Percentiles rank a stretch among this genome's conserved stretches.
Evolutionary conservation across 768 basidiomycete species (phyloP).

Genomic region (Collybiopsis confluens): DNA sequence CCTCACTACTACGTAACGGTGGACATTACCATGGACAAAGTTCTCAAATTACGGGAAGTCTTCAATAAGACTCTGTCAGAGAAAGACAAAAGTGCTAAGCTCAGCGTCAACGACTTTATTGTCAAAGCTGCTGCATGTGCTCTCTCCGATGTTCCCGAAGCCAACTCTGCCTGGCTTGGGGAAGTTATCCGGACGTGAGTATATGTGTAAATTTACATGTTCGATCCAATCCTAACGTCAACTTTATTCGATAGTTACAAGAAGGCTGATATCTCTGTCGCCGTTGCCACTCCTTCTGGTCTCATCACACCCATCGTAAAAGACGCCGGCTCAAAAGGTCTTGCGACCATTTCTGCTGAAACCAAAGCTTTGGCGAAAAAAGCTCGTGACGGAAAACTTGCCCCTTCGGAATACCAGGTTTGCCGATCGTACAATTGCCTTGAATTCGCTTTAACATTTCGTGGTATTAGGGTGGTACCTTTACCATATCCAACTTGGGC

Average conservation of each 20-base stretch:
- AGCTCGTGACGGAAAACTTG: slow-evolving; percentile 94
- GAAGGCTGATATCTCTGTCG: slow-evolving; percentile 95
- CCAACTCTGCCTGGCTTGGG: slow-evolving; percentile 96
- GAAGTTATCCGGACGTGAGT: slow-evolving; percentile 91
- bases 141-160: slow-evolving; percentile 92
- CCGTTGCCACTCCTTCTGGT: slow-evolving; percentile 93
- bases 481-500: slow-evolving; percentile 98
- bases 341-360: slow-evolving; percentile 89
- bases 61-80: slow-evolving; percentile 88
- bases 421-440: slow-evolving; percentile 3
- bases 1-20: slow-evolving; percentile 97
- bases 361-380: slow-evolving; percentile 91
- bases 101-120: slow-evolving; percentile 98
- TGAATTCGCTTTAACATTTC: not conserved
- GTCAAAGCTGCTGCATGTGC: slow-evolving; percentile 93
- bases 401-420: slow-evolving; percentile 95
- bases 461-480: slow-evolving; percentile 79
- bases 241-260: slow-evolving; percentile 60
- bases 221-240: slow-evolving; percentile 5
- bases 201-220: slow-evolving; percentile 5
- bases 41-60: slow-evolving; percentile 87
- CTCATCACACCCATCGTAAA: slow-evolving; percentile 97
- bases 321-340: slow-evolving; percentile 88
- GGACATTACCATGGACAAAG: slow-evolving; percentile 95
- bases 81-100: slow-evolving; percentile 87